phyloP scores from a whole-genome alignment of 352 stramenopile species.

The Phytophthora parvispora region DNA sequence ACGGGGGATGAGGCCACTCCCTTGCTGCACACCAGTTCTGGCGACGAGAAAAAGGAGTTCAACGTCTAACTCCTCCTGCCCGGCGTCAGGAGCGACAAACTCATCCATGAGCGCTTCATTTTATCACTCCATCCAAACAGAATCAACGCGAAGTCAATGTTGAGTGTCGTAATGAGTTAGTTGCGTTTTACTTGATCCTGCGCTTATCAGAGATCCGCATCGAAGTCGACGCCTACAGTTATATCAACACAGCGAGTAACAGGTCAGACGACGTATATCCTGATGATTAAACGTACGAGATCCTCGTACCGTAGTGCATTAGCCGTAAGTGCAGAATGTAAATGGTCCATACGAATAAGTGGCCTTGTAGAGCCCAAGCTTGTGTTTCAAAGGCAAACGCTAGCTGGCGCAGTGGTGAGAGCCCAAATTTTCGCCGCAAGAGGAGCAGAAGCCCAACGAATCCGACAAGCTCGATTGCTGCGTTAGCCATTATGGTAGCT shows the following conservation, averaged over 20 bases:
- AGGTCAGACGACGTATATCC: too few relatives aligned
- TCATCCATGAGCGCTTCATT: too few relatives aligned
- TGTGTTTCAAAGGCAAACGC: not conserved
- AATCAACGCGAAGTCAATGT: too few relatives aligned
- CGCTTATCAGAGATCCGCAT: not conserved
- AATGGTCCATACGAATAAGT: not conserved
- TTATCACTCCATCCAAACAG: too few relatives aligned
- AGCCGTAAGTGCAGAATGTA: not conserved
- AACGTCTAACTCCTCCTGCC: constrained; percentile 10
- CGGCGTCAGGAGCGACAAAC: too few relatives aligned
- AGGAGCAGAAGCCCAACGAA: not conserved
- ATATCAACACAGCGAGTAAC: too few relatives aligned
- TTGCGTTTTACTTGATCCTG: not conserved
- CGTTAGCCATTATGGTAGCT: not conserved
- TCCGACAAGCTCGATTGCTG: not conserved
- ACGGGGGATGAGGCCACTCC: constrained; percentile 52
- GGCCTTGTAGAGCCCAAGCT: not conserved
- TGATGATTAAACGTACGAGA: too few relatives aligned
- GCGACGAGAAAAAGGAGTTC: constrained; percentile 37
- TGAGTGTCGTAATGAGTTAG: not conserved
- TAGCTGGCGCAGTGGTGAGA: not conserved
- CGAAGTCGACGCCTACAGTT: not conserved
- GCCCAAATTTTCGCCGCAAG: not conserved
- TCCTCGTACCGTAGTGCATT: not conserved
- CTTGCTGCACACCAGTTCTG: constrained; percentile 46